Conservation (phyloP, 129 eudicot genomes). For the Calendula officinalis region DNA sequence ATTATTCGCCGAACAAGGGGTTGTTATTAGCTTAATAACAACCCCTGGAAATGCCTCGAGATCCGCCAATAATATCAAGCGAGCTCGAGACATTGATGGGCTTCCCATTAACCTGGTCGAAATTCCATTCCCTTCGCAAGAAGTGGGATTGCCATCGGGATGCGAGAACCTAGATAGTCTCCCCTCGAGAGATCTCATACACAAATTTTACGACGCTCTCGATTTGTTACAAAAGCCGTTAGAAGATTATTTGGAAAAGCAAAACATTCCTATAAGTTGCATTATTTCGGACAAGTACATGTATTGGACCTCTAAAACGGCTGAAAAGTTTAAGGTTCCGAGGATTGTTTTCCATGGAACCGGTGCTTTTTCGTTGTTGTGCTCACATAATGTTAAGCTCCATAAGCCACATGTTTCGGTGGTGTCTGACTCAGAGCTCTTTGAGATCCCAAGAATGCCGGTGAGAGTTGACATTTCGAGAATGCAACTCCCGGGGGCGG, state of each 20-base stretch:
- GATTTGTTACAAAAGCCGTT: constrained; percentile 48
- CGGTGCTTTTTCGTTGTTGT: constrained; percentile 44
- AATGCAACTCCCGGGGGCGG: background rate
- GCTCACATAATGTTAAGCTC: constrained; percentile 10
- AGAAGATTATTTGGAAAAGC: constrained; percentile 41
- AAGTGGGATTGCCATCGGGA: constrained; percentile 39
- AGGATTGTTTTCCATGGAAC: constrained; percentile 61
- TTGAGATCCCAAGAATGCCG: constrained; percentile 57
- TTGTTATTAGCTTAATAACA: constrained; percentile 31
- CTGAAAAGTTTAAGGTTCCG: constrained; percentile 60
- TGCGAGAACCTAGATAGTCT: constrained; percentile 39
- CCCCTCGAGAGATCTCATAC: constrained; percentile 4
- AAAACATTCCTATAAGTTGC: constrained; percentile 28
- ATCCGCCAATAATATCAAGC: constrained; percentile 34
- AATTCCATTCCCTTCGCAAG: constrained; percentile 32
- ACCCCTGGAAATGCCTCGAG: constrained; percentile 39
- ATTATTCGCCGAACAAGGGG: background rate
- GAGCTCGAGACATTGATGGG: constrained; percentile 12
- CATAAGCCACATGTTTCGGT: constrained; percentile 35
- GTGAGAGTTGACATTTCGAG: constrained; percentile 28
- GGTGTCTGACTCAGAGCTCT: constrained; percentile 44
- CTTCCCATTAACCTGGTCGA: constrained; percentile 25
- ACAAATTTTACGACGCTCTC: constrained; percentile 26
- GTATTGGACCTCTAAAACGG: constrained; percentile 56
- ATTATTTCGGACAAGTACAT: constrained; percentile 47